phyloP scores from a whole-genome alignment of 2,329 filamentous ascomycete genomes.

The Aspergillus arachidicola region DNA sequence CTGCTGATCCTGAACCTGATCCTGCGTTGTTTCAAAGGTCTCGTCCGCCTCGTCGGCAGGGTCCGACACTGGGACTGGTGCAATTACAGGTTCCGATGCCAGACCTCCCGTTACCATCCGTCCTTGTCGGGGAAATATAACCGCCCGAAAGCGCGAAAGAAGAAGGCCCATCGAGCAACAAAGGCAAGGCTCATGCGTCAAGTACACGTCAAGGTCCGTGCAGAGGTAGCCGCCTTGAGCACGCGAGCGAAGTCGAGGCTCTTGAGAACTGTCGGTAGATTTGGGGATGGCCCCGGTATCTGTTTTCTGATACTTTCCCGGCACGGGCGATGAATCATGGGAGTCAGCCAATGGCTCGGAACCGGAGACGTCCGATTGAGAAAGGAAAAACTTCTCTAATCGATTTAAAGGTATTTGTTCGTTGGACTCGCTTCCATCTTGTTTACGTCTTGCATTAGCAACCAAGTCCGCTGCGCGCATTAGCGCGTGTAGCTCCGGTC shows the following conservation, averaged over 20 bases:
- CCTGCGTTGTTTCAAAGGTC: conserved; percentile 14
- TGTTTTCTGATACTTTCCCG: conserved; percentile 24
- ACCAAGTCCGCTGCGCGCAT: conserved; percentile 50
- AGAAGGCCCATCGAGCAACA: conserved; percentile 97
- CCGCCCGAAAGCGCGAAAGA: conserved; percentile 86
- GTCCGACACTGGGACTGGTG: conserved; percentile 12
- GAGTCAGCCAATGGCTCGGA: conserved; percentile 53
- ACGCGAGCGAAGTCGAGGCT: conserved; percentile 63
- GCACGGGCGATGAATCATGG: conserved; percentile 13
- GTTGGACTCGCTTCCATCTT: conserved; percentile 20
- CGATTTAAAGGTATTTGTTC: conserved; percentile 24
- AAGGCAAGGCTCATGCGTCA: conserved; percentile 93
- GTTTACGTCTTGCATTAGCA: conserved; percentile 42
- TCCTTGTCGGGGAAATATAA: conserved; percentile 65
- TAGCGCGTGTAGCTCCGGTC: conserved; percentile 49
- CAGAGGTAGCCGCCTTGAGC: conserved; percentile 89
- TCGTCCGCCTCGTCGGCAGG: conserved; percentile 6
- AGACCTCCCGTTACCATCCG: conserved; percentile 84
- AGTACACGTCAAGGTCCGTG: conserved; percentile 88
- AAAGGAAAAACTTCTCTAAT: conserved; percentile 47
- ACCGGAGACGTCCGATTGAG: conserved; percentile 29
- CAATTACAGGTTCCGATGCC: conserved; percentile 65
- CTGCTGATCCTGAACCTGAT: conserved; percentile 32
- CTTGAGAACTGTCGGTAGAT: conserved; percentile 8
- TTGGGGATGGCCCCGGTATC: conserved; percentile 15